phyloP scores from a whole-genome alignment of 495 filamentous ascomycete species.

The Penicillium verhagenii region DNA sequence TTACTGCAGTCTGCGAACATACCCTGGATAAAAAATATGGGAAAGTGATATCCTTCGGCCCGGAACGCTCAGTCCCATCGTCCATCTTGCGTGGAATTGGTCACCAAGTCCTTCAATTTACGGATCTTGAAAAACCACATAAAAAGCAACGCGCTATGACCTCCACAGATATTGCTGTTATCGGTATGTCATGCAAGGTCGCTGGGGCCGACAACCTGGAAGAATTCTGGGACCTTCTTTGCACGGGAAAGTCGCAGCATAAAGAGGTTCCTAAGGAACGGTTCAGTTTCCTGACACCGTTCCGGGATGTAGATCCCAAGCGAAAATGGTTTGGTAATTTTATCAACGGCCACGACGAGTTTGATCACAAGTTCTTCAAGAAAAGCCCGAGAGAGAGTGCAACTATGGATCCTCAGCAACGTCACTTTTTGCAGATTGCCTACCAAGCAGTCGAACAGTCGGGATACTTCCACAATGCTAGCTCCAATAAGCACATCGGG shows the following conservation, averaged over 20 bases:
- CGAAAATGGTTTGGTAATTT: constrained; percentile 50
- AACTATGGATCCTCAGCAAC: constrained; percentile 53
- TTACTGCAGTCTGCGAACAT: constrained; percentile 7
- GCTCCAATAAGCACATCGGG: constrained; percentile 29
- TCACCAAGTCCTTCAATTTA: constrained; percentile 21
- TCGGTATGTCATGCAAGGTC: constrained; percentile 51
- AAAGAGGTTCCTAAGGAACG: constrained; percentile 35
- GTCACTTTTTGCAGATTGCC: constrained; percentile 46
- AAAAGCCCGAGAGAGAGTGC: constrained; percentile 44
- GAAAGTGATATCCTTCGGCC: constrained; percentile 48
- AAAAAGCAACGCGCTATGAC: background rate
- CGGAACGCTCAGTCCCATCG: constrained; percentile 42
- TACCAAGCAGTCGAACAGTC: constrained; percentile 52
- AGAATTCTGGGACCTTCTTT: constrained; percentile 45
- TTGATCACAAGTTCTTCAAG: constrained; percentile 56
- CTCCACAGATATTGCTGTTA: constrained; percentile 44
- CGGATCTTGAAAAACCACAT: constrained; percentile 18
- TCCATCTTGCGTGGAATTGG: constrained; percentile 26
- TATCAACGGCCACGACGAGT: constrained; percentile 41
- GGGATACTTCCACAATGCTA: constrained; percentile 32
- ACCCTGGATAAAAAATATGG: constrained; percentile 15
- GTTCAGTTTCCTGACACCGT: constrained; percentile 33
- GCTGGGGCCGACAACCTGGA: constrained; percentile 48
- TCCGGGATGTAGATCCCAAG: constrained; percentile 24
- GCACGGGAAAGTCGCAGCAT: constrained; percentile 43